phyloP scores from a whole-genome alignment of 371 early-diverging fungal genomes.

The Zopfochytrium polystomum region DNA sequence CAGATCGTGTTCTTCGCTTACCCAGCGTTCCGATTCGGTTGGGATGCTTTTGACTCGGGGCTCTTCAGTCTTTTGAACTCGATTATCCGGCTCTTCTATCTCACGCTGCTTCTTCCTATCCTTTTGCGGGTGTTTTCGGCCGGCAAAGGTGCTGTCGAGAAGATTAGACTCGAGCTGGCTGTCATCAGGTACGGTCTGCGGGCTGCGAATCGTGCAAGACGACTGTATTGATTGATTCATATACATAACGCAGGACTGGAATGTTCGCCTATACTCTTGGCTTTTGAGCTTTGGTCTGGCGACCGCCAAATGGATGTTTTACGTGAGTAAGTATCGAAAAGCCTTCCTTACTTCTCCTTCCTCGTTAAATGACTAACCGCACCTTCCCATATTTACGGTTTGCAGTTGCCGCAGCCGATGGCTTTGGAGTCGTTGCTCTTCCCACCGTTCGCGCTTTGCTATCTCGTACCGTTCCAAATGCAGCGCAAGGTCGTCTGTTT shows the following conservation, averaged over 20 bases:
- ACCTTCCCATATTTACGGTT: neutral
- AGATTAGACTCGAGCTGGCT: conserved; percentile 27
- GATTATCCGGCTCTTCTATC: conserved; percentile 17
- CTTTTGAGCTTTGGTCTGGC: conserved; percentile 22
- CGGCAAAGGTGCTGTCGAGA: conserved; percentile 13
- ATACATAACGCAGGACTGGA: conserved; percentile 16
- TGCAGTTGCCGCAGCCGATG: conserved; percentile 27
- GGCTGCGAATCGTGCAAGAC: no score
- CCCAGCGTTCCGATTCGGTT: conserved; percentile 29
- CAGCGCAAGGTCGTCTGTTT: conserved; percentile 36
- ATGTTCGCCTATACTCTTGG: conserved; percentile 20
- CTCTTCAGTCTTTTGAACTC: conserved; percentile 19
- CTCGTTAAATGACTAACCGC: neutral
- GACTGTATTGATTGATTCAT: no score
- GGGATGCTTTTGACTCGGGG: conserved; percentile 34
- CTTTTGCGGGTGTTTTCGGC: conserved; percentile 8
- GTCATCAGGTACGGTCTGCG: conserved; percentile 10
- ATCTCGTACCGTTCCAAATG: conserved; percentile 22
- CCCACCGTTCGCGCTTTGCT: conserved; percentile 35
- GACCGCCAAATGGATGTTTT: conserved; percentile 20
- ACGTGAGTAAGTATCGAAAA: neutral
- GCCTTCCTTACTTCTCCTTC: neutral
- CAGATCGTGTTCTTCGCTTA: conserved; percentile 29
- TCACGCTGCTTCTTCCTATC: conserved; percentile 13
- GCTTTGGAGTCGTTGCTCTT: conserved; percentile 31